Conservation (phyloP, 441 rosid species). For the Brassica balearica region DNA sequence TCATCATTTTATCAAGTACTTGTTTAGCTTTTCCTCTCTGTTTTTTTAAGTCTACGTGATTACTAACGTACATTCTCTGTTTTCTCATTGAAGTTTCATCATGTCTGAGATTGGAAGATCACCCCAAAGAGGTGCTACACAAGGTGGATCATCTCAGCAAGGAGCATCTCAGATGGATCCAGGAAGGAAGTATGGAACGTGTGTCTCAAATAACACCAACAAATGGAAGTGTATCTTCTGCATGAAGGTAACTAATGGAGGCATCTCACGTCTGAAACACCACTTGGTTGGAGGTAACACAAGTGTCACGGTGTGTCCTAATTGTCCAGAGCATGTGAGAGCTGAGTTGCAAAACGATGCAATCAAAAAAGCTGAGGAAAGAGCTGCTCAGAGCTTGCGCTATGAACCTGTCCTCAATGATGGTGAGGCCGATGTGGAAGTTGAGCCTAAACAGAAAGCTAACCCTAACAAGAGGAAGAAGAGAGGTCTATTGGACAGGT, state of each 20-base stretch:
- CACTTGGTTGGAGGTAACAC: neutral
- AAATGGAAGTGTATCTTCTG: neutral
- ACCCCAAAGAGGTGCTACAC: neutral
- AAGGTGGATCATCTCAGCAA: neutral
- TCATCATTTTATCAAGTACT: neutral
- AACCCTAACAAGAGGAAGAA: neutral
- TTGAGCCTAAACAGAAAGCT: neutral
- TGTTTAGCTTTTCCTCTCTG: neutral
- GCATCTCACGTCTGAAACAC: neutral
- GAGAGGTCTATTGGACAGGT: neutral
- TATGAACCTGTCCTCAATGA: neutral
- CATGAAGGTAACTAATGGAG: neutral
- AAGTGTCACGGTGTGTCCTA: neutral
- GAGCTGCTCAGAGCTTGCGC: neutral
- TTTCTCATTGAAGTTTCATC: neutral
- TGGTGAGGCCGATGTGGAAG: neutral
- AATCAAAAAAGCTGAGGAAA: neutral
- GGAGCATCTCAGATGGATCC: neutral
- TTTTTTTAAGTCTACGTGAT: neutral
- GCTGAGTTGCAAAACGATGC: neutral
- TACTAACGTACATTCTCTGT: neutral
- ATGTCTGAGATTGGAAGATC: neutral
- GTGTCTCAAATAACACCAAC: neutral
- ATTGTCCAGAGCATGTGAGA: neutral
- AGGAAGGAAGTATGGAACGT: neutral